Base-by-base conservation (phyloP, 495 filamentous ascomycete genomes). In the Sordaria brevicollis region DNA sequence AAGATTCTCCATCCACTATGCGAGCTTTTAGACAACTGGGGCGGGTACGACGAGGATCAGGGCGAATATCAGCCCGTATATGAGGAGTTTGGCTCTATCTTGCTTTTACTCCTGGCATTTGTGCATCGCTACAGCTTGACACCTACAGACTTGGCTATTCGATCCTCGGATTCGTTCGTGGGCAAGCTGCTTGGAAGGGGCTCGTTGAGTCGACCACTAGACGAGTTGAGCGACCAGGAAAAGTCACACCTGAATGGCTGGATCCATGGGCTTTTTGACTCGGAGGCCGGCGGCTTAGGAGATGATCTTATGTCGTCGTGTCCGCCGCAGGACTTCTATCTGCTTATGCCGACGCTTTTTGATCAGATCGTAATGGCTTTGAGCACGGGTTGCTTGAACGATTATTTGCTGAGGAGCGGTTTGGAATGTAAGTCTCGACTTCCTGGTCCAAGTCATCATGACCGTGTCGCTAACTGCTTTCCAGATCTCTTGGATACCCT, bases 61-160 rank as follows among this genome's bases (percentile, higher is more conserved):
- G 89, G 90, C 38, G 95, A 99, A 76, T 95, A 95, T 74, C 94
- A 97, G 76, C 95, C 94, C 0, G 91, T 97, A 2, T 98, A 98
- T 74, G 94, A 98, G 72, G 96, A 99, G 71, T 99, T 98, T 70
- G 93, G 93, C 0, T 91, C 92, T 49, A 90, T 97, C 17, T 82
- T 98, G 7, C 85, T 98, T 3, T 82, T 99, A 2, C 85, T 97
- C 0, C 80, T 97, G 21, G 90, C 91, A 0, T 91, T 96, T 73
- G 88, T 91, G 68, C 88, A 95, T 74, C 93, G 96, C 17, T 97
- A 96, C 74, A 86, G 89, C 41, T 80, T 99, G 25, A 86, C 84
- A 0, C 79, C 84, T 1, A 79, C 86, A 21, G 93, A 97, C 65
- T 80, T 97, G 19, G 92, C 87, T 85, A 68, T 83, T 43, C 76